These are phyloP conservation scores for Candida succiphila DNA, from an alignment of 805 yeast species.

Conservation along the genomic window DNA sequence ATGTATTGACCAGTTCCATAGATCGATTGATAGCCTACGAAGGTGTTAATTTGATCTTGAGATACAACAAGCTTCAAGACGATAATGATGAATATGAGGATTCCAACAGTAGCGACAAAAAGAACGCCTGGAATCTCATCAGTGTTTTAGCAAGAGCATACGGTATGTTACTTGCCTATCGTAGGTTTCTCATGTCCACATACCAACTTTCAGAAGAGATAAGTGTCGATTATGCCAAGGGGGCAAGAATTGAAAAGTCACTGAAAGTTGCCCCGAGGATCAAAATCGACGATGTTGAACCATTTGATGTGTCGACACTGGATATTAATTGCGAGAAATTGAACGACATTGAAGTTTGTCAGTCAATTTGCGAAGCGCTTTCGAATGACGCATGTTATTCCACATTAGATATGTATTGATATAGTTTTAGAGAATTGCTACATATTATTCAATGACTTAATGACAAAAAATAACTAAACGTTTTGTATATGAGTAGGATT, in stretches of 20 bases:
- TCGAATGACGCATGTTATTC: no score
- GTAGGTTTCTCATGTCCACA: slow-evolving; percentile 12
- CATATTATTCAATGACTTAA: no score
- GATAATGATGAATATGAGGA: no score
- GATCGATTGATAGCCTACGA: slow-evolving; percentile 32
- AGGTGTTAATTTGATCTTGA: slow-evolving; percentile 26
- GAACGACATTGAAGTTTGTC: no score
- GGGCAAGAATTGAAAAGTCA: background rate
- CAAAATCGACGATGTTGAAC: no score
- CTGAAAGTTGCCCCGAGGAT: background rate
- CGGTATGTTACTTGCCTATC: slow-evolving; percentile 9
- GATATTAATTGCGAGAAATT: no score
- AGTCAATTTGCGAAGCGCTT: no score
- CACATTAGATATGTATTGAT: no score
- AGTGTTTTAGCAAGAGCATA: slow-evolving; percentile 5
- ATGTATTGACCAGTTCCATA: slow-evolving; percentile 30
- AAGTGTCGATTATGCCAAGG: slow-evolving; percentile 7
- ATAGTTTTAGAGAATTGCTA: no score
- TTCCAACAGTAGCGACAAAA: background rate
- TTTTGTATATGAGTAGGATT: no score
- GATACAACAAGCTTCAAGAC: slow-evolving; percentile 7
- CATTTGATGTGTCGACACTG: no score
- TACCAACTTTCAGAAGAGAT: slow-evolving; percentile 16
- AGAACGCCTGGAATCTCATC: slow-evolving; percentile 1
- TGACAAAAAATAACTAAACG: no score